A percentile compares a stretch with the other conserved stretches of the same genome.
Evolutionary conservation across 768 basidiomycete genomes (phyloP).

Genomic region (Hebeloma cylindrosporum): DNA sequence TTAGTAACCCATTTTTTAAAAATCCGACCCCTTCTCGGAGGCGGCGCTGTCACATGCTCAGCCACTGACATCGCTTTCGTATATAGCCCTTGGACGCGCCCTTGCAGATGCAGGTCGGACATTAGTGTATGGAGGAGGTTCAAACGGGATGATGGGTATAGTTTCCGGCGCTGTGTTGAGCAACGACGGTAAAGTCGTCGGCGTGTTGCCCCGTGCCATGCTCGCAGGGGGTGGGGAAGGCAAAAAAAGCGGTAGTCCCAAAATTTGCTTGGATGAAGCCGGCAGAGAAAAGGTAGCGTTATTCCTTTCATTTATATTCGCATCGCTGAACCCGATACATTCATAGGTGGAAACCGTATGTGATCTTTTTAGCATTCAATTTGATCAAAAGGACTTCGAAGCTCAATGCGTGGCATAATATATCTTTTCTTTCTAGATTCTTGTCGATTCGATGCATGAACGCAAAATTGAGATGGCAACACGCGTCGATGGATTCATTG

Average conservation of each 20-base stretch:
- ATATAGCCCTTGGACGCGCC: constrained; percentile 71
- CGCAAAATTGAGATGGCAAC: constrained; percentile 92
- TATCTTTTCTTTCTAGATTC: constrained; percentile 40
- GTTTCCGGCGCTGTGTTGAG: constrained; percentile 67
- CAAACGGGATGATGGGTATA: constrained; percentile 82
- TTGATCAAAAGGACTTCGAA: background rate
- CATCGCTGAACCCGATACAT: background rate
- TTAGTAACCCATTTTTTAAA: constrained; percentile 42
- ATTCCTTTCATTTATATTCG: background rate
- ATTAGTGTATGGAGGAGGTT: constrained; percentile 87
- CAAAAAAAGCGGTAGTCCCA: constrained; percentile 38
- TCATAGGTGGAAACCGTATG: constrained; percentile 34
- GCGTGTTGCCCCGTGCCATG: constrained; percentile 80
- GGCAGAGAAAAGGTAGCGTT: constrained; percentile 27
- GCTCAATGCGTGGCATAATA: background rate
- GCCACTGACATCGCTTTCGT: background rate
- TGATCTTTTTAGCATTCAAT: too few species aligned
- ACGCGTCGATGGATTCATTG: constrained; percentile 77
- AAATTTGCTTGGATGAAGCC: constrained; percentile 21
- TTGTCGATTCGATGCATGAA: constrained; percentile 84
- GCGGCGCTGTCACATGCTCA: background rate
- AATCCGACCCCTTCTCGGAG: too few species aligned
- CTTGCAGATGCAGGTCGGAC: constrained; percentile 59
- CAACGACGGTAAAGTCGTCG: constrained; percentile 70
- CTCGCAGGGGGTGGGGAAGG: constrained; percentile 63